Evolutionary conservation across 2,329 filamentous ascomycete species (phyloP), one percentile per base, ranked within the genome.

Genomic region (Aspergillus sp.): DNA sequence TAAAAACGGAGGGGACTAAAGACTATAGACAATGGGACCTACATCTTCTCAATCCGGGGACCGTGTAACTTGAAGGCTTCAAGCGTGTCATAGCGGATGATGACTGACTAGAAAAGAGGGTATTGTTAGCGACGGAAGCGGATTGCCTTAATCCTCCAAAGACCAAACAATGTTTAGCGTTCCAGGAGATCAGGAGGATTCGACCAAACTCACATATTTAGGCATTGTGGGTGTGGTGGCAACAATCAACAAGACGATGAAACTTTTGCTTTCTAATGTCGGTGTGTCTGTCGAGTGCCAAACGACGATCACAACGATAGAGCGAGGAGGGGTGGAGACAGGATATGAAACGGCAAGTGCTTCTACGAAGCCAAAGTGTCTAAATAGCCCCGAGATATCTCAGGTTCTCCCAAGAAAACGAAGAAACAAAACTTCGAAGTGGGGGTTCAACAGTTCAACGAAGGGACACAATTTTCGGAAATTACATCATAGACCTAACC

Each of bases 21-120:
- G 7, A 29, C 26, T 29, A 10, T 29, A 29, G 26, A 29, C 26
- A 29, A 29, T 29, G 26, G 26, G 26, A 49, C 14, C 6, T 53
- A 65, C 63, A 65, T 46, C 52, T 59, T 54, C 51, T 64, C 63
- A 11, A 65, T 58, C 42, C 58, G 31, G 22, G 42, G 45, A 2
- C 59, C 58, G n/a, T 65, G 57, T 45, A 61, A 36, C 47, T 60
- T 52, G 26, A 58, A 65, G 32, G 62, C 58, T 18, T 65, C 63
- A 3, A 49, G 36, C 47, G 16, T 49, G 49, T 64, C 49, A 56
- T 63, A 65, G 20, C 56, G 57, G 55, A 65, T 65, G 14, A 42
- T n/a, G 36, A 42, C 16, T 6, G 31, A 60, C 49, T 24, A 60
- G 46, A 12, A 45, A 63, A 59, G 62, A 54, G 7, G 9, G 31